Evolutionary conservation across 257 asterid species (phyloP), one percentile per base, ranked within the genome.

Genomic region (Primulina eburnea): DNA sequence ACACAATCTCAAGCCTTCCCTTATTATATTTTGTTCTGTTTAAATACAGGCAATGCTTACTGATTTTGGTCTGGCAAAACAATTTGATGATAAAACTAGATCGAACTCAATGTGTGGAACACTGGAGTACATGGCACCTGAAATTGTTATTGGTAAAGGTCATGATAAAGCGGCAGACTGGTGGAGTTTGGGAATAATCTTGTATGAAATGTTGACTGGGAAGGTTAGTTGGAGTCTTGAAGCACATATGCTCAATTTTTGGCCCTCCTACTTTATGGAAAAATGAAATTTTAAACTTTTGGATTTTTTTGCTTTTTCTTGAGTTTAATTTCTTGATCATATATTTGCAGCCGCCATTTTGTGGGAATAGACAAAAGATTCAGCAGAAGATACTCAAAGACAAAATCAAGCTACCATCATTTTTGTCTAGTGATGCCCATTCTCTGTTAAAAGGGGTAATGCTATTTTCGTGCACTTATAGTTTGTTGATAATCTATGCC

Each of bases 71-170:
- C 87, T 90, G 34, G 95, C 97, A 7, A 90, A 90, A 68, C 75
- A 86, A 77, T 86, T 88, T 67, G 85, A 86, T 14, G 90, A 79
- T 47, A 78, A 78, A 69, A 75, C 87, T 3, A 85, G 92, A 72
- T 84, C 92, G 75, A 88, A 90, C 78, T 90, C 97, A 16, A 75
- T 86, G 95, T 88, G 95, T 64, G 97, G 97, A 71, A 90, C 97
- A 8, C 34, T 82, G 2, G 97, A 90, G 77, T 90, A 90, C 73
- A 90, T 90, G 97, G 88, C 97, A 24, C 97, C 97, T 60, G 97
- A 90, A 83, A 88, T 90, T 75, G 66, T 86, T 74, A 80, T 77
- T 14, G 90, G 89, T 50, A 86, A 85, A 72, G 97, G 97, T 47
- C 93, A 90, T 71, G 87, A 90, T 60, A 88, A 90, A 82, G 89